Base-by-base conservation (phyloP, 2,329 filamentous ascomycete species). In the Xylariaceae sp. region DNA sequence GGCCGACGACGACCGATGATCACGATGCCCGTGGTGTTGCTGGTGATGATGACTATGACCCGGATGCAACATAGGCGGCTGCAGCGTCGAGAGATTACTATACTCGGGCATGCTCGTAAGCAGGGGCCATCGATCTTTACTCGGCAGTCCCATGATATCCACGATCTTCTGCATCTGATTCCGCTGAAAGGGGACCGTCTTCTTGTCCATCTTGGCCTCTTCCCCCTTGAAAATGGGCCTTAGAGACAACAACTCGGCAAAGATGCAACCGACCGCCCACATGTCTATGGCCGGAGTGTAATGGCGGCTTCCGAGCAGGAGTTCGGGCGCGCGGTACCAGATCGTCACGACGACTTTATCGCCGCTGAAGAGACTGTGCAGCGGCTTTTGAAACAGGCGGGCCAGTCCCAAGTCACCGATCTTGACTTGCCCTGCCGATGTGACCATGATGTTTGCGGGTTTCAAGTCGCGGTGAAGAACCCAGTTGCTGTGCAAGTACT, bases 91-190 rank as follows among this genome's bases (percentile, higher is more conserved):
- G 5, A 95, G 74, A 54, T 93, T 86, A 29, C 69, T 70, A 60
- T 87, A 95, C 67, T 98, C 93, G 0, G 89, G 90, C 86, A 95
- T 95, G 32, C 84, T 80, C 1, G 81, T 73, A 2, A 98, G 72
- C 22, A 92, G 76, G 0, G 91, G 88, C 93, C 93, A 98, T 21
- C 83, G 80, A 40, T 95, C 88, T 59, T 92, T 92, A 6, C 80
- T 88, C 0, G 93, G 93, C 54, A 95, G 72, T 22, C 93, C 93
- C 73, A 98, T 85, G 52, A 98, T 90, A 62, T 98, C 93, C 29
- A 95, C 88, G 57, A 98, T 98, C 69, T 95, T 96, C 62, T 93
- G 89, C 92, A 98, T 97, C 70, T 98, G 93, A 60, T 96, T 96
- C 12, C 91, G 82, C 67, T 98, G 93, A 58, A 98, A 98, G 0